Base-by-base conservation (phyloP, 768 basidiomycete species). In the Cantharellus anzutake region DNA sequence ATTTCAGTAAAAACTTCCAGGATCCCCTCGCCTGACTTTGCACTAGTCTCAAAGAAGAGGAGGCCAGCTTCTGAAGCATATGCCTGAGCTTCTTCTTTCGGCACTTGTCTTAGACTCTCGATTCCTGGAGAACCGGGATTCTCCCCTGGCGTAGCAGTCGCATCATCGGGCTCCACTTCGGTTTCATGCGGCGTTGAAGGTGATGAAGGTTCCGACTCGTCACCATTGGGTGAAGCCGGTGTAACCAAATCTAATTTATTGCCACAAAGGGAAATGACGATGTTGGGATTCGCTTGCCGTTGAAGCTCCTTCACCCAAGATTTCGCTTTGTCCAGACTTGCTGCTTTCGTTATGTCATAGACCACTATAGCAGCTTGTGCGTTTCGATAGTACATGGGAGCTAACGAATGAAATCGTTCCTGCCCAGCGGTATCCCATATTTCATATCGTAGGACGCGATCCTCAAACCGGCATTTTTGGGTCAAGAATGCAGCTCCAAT, bases 231-330 rank as follows among this genome's bases (percentile, higher is more conserved):
- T 7, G 57, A 57, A n/a, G 59, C 20, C 29, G 57, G 37, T 16
- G 60, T 44, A 37, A 89, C 85, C 63, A 94, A 79, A 74, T 97
- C 84, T 63, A 97, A 80, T 73, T 99, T 98, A 79, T 99, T 99
- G 39, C 96, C 96, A 5, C 90, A 91, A 57, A 99, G 82, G 3
- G 94, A 93, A 66, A 99, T 97, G 69, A 99, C 93, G 68, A 98
- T 98, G 70, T 98, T 98, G 41, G 94, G 93, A 70, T 97, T 96
- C 34, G 96, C 96, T 69, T 99, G 96, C 64, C 96, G 82, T 70
- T 99, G 96, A 34, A 99, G 78, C 72, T 99, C 96, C 74, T 96
- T 97, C 61, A 99, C 92, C 96, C 96, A 99, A 39, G 93, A 91
- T 75, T 98, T 97, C 59, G 96, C 96, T 71, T 98, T 98, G 71